phyloP scores from a whole-genome alignment of 257 asterid species.

The Schizonepeta tenuifolia region DNA sequence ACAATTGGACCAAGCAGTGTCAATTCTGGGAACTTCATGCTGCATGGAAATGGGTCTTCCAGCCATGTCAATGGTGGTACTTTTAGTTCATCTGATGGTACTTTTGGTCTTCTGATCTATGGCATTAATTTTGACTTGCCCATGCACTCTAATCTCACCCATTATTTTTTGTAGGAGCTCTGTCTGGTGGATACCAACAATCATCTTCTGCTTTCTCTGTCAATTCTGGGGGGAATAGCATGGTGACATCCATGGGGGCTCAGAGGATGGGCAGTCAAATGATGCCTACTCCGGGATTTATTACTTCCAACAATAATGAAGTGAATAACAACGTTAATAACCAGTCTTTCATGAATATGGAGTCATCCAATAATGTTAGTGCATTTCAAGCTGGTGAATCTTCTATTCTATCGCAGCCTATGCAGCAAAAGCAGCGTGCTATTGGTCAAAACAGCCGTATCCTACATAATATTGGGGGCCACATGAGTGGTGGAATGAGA shows the following conservation, averaged over 20 bases:
- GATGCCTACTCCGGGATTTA: constrained; percentile 98
- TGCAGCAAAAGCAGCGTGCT: constrained; percentile 77
- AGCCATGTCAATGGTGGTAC: constrained; percentile 61
- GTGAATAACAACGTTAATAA: constrained; percentile 51
- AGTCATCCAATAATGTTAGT: constrained; percentile 57
- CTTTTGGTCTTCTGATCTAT: constrained; percentile 28
- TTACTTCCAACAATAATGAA: constrained; percentile 52
- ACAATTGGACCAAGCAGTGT: constrained; percentile 51
- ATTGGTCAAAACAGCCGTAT: constrained; percentile 77
- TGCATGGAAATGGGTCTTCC: constrained; percentile 58
- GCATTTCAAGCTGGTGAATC: constrained; percentile 68
- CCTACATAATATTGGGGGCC: constrained; percentile 81
- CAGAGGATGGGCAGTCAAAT: constrained; percentile 90
- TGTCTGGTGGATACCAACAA: constrained; percentile 70
- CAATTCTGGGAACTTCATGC: constrained; percentile 65
- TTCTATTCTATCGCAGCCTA: constrained; percentile 66
- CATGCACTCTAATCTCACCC: constrained; percentile 38
- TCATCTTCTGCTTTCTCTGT: constrained; percentile 69
- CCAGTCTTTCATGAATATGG: constrained; percentile 67
- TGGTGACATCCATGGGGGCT: constrained; percentile 64
- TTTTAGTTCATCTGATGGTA: constrained; percentile 59
- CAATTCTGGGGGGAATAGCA: constrained; percentile 69
- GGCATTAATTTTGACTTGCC: constrained; percentile 29
- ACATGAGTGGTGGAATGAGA: constrained; percentile 76
- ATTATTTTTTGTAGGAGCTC: constrained; percentile 53